These are phyloP conservation scores for Magnaporthiopsis poae DNA, from an alignment of 2,329 filamentous ascomycete species.

Conservation along the genomic window DNA sequence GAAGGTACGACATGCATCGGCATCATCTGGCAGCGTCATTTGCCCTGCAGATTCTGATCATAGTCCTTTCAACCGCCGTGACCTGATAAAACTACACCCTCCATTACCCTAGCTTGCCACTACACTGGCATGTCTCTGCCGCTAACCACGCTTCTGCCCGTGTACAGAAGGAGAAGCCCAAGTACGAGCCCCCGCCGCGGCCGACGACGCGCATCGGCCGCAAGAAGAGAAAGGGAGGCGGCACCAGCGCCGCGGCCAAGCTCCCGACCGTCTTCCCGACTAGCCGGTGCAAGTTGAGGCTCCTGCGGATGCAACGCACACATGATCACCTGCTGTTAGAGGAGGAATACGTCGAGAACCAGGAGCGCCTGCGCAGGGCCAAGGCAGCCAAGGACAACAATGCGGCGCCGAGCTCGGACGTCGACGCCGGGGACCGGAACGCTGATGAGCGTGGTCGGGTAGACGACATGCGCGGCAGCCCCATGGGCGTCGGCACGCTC, in stretches of 20 bases:
- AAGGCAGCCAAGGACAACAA: constrained; percentile 68
- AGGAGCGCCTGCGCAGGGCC: constrained; percentile 87
- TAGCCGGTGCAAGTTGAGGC: constrained; percentile 91
- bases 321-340: constrained; percentile 95
- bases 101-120: too few species aligned
- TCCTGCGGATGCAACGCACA: constrained; percentile 95
- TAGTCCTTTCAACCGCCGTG: too few species aligned
- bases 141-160: not conserved
- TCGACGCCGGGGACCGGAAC: constrained; percentile 73
- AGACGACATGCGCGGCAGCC: constrained; percentile 95
- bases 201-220: constrained; percentile 93
- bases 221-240: constrained; percentile 95
- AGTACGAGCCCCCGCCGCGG: constrained; percentile 96
- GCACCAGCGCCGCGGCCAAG: constrained; percentile 89
- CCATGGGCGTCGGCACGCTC: constrained; percentile 94
- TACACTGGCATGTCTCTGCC: not conserved
- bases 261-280: constrained; percentile 89
- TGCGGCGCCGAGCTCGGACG: constrained; percentile 50
- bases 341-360: constrained; percentile 98
- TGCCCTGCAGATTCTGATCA: not conserved
- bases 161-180: constrained; percentile 91
- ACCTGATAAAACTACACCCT: too few species aligned
- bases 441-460: constrained; percentile 91
- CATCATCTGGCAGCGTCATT: not conserved
- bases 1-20: constrained; percentile 52